phyloP scores from a whole-genome alignment of 2,329 filamentous ascomycete genomes.

The Colletotrichum liriopes region DNA sequence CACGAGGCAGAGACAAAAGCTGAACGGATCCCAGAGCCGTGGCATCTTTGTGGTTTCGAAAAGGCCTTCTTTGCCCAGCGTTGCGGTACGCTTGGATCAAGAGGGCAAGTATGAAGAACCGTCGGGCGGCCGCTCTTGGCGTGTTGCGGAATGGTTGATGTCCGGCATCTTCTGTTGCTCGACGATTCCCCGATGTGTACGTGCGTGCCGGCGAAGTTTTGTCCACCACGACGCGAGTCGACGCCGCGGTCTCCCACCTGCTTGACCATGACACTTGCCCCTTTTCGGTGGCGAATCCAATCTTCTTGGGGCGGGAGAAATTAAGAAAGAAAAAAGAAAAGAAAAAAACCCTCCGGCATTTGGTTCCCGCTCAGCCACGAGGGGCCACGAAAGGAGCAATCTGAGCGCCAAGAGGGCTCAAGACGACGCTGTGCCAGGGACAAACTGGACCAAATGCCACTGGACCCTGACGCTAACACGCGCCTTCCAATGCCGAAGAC shows the following conservation, averaged over 20 bases:
- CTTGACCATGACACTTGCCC: constrained; percentile 15
- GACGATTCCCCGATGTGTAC: neutral
- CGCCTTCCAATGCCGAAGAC: neutral
- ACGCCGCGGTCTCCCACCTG: neutral
- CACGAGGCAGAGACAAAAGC: neutral
- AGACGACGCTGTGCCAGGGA: neutral
- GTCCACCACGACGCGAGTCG: too few species aligned
- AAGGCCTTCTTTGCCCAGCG: neutral
- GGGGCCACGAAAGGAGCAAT: neutral
- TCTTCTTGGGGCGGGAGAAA: too few species aligned
- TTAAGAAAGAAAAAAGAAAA: too few species aligned
- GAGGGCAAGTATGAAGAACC: too few species aligned
- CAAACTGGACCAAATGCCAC: neutral
- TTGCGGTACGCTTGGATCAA: constrained; percentile 12
- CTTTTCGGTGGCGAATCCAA: constrained; percentile 21
- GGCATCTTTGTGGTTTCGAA: neutral
- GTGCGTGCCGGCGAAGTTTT: too few species aligned
- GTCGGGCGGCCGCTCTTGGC: neutral
- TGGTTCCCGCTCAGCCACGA: neutral
- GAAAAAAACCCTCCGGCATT: neutral
- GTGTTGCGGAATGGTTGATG: neutral
- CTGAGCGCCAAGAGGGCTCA: neutral
- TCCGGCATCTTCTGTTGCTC: neutral
- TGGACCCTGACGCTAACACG: constrained; percentile 1
- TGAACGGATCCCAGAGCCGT: neutral